Base-by-base conservation (phyloP, 257 asterid genomes). In the Cordia subcordata region DNA sequence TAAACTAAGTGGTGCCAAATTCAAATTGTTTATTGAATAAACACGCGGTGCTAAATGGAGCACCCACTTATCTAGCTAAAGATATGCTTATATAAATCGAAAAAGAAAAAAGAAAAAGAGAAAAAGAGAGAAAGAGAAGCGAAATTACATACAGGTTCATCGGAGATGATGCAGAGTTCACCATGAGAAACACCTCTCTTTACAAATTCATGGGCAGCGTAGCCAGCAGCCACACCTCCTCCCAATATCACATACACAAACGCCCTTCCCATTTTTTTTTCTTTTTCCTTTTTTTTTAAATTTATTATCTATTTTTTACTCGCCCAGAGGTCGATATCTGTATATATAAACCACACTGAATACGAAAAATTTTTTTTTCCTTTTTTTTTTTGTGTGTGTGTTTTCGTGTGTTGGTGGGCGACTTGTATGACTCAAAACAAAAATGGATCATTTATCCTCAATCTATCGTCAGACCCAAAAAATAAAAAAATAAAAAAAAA, bases 151-250 rank as follows among this genome's bases (percentile, higher is more conserved):
- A 93, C 99, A 52, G 87, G 74, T 79, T 93, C 99, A 72, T 86
- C 90, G 39, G 99, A 89, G 76, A 93, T 80, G 78, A 93, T 85
- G 79, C 99, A 93, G 70, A 89, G 95, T 80, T 89, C 97, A 6
- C 99, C 94, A 17, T 56, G 82, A 66, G 88, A 53, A 60, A 89
- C 91, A 39, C 86, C 94, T 68, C 75, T 74, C 54, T 76, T 76
- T 14, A 93, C 90, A 59, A 93, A 93, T 78, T 93, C 96, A 69
- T 68, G 85, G 59, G 97, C 94, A 60, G 97, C 90, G 69, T 93
- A 87, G 18, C 99, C 99, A 64, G 94, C 96, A 11, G 97, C 81
- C 23, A 87, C 97, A 5, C 97, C 97, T 51, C 99, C 97, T 16
- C 99, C 99, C 35, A 93, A 66, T 58, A 89, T 89, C 57, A 86